These are phyloP conservation scores for Daedalea quercina DNA, from an alignment of 768 basidiomycete species.

Conservation along the genomic window DNA sequence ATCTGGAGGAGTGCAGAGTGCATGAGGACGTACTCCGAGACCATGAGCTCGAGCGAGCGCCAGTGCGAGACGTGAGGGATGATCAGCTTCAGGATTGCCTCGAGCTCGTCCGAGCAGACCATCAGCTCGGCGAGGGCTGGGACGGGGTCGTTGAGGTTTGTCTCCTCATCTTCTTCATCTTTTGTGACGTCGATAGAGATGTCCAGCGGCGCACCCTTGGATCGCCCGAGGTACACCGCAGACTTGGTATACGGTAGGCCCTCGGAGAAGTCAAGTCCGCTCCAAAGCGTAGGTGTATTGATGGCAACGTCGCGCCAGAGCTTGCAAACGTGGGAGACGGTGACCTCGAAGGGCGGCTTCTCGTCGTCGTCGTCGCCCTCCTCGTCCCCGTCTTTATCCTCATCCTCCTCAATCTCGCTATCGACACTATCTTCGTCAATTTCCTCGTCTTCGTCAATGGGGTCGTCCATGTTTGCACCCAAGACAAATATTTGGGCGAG, in stretches of 20 bases:
- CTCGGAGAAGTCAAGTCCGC: slow-evolving; percentile 34
- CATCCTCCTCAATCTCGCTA: slow-evolving; percentile 21
- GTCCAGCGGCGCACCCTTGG: slow-evolving; percentile 46
- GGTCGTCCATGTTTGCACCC: background rate
- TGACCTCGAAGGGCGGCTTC: slow-evolving; percentile 38
- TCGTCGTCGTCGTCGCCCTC: slow-evolving; percentile 9
- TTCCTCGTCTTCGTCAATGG: slow-evolving; percentile 15
- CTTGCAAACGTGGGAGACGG: slow-evolving; percentile 55
- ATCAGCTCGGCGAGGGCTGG: slow-evolving; percentile 6
- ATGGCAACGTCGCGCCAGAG: slow-evolving; percentile 51
- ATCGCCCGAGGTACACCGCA: slow-evolving; percentile 41
- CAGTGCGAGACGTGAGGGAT: slow-evolving; percentile 49
- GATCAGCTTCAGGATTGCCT: slow-evolving; percentile 29
- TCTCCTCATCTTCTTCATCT: slow-evolving; percentile 16
- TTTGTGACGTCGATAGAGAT: slow-evolving; percentile 36
- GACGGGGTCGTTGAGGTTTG: slow-evolving; percentile 8
- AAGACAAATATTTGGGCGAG: slow-evolving; percentile 35
- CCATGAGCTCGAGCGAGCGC: slow-evolving; percentile 42
- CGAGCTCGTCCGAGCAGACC: slow-evolving; percentile 8
- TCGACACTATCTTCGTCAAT: slow-evolving; percentile 19
- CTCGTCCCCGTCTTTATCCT: slow-evolving; percentile 14
- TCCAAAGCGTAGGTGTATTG: slow-evolving; percentile 52
- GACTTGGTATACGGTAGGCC: slow-evolving; percentile 39
- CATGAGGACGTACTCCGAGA: slow-evolving; percentile 36
- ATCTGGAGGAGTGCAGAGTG: slow-evolving; percentile 24